These are phyloP conservation scores for Nemophila menziesii DNA, from an alignment of 257 asterid species.

Conservation along the genomic window DNA sequence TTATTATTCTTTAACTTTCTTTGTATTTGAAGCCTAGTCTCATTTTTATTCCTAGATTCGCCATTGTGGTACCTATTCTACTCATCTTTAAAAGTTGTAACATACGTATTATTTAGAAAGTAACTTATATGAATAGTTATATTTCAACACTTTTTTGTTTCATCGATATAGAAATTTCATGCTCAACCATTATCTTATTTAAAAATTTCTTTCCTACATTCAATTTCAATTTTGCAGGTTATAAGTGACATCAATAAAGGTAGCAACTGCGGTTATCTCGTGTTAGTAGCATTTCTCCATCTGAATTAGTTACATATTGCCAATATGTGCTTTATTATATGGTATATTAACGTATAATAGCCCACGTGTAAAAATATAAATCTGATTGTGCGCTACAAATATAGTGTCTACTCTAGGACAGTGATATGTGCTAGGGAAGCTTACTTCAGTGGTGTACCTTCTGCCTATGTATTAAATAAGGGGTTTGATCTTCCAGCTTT, in stretches of 20 bases:
- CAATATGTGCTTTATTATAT: neutral
- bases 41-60: too few species aligned
- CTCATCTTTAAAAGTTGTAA: too few species aligned
- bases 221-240: slow-evolving; percentile 40
- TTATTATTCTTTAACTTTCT: too few species aligned
- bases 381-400: slow-evolving; percentile 17
- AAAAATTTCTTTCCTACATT: neutral
- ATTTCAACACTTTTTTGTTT: too few species aligned
- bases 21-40: too few species aligned
- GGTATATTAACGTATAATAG: neutral
- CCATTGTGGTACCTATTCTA: too few species aligned
- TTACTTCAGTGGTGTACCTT: slow-evolving; percentile 57
- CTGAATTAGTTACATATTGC: neutral
- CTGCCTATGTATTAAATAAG: slow-evolving; percentile 69
- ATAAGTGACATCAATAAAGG: slow-evolving; percentile 87
- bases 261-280: slow-evolving; percentile 78
- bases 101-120: too few species aligned
- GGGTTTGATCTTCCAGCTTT: too few species aligned
- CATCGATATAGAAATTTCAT: neutral
- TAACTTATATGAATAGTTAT: too few species aligned
- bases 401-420: slow-evolving; percentile 83
- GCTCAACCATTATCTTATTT: neutral
- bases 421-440: slow-evolving; percentile 98
- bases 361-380: too few species aligned
- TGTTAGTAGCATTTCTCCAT: slow-evolving; percentile 33